Evolutionary conservation across 1,284 basidiomycete species (phyloP).

Genomic region (Leccinum variabile): DNA sequence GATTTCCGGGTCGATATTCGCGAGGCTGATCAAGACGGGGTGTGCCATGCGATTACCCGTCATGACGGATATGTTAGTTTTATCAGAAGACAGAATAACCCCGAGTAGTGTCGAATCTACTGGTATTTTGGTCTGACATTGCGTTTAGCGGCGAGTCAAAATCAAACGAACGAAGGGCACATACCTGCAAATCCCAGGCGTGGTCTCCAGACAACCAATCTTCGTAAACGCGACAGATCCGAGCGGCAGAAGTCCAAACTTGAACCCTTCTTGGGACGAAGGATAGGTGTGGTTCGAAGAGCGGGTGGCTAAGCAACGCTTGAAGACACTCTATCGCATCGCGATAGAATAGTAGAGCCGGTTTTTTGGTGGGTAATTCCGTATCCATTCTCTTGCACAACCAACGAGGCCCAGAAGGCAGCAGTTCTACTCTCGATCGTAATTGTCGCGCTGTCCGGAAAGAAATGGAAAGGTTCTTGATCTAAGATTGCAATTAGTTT

Average conservation of each 20-base stretch:
- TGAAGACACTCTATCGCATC: neutral
- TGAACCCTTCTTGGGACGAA: neutral
- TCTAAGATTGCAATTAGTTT: neutral
- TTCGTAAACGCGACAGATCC: neutral
- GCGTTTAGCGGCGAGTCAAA: neutral
- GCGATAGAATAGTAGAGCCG: neutral
- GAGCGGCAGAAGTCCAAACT: neutral
- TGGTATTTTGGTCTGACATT: neutral
- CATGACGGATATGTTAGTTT: neutral
- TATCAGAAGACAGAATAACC: neutral
- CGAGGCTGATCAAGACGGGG: neutral
- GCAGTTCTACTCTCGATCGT: neutral
- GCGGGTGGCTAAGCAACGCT: neutral
- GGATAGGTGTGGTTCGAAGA: neutral
- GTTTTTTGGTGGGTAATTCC: neutral
- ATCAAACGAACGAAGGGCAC: neutral
- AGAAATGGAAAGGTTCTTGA: neutral
- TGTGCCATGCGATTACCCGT: neutral
- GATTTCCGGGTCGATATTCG: neutral
- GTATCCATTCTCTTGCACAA: neutral
- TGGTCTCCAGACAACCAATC: neutral
- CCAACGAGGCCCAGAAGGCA: neutral
- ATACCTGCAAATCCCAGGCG: neutral
- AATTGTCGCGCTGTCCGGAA: neutral
- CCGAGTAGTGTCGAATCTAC: neutral